Conservation (phyloP, 2,329 filamentous ascomycete species). For the Epichloe coenophiala region DNA sequence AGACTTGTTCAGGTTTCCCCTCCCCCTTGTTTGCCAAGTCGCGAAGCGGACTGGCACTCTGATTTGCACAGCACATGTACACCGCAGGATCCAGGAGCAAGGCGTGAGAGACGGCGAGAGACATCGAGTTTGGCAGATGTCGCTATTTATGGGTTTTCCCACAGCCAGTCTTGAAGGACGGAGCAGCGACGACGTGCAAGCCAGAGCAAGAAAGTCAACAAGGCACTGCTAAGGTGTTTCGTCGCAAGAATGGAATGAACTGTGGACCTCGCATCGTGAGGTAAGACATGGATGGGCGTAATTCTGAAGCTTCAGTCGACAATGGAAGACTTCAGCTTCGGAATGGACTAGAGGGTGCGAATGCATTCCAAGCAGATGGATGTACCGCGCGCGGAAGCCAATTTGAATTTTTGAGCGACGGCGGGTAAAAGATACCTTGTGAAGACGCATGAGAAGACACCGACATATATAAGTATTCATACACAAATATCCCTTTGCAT, state of each 20-base stretch:
- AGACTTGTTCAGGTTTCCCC: background rate
- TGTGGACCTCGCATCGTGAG: background rate
- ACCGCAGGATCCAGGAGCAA: background rate
- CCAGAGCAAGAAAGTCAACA: background rate
- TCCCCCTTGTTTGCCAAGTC: background rate
- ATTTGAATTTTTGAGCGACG: background rate
- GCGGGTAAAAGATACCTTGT: background rate
- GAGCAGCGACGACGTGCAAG: background rate
- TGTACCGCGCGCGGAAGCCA: background rate
- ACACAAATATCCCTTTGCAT: background rate
- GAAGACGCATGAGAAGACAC: background rate
- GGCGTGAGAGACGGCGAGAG: background rate
- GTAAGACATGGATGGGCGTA: background rate
- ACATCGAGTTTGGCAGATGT: background rate
- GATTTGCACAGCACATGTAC: background rate
- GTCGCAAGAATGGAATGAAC: background rate
- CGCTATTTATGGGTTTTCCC: background rate
- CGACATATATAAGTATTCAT: background rate
- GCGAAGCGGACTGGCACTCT: background rate
- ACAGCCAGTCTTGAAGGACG: background rate
- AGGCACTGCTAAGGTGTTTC: background rate
- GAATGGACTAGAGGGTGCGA: background rate
- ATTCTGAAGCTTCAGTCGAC: too few species aligned
- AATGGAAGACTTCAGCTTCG: too few species aligned
- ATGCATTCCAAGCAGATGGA: background rate